Conservation (phyloP, 2,329 filamentous ascomycete species). For the Aspergillus novofumigatus region DNA sequence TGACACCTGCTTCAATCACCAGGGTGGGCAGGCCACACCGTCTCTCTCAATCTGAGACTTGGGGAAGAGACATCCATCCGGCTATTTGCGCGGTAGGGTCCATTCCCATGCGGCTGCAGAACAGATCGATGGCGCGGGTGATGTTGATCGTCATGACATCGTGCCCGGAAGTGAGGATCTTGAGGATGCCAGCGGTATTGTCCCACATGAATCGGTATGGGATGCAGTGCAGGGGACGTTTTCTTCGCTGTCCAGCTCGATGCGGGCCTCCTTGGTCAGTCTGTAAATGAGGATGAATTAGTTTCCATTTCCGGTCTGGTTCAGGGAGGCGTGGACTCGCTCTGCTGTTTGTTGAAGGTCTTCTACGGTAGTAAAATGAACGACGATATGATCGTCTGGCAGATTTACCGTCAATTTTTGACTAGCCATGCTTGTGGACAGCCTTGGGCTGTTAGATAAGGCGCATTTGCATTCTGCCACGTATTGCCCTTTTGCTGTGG, state of each 20-base stretch:
- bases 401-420: neutral
- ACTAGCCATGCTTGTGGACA: neutral
- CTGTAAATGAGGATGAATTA: neutral
- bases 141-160: neutral
- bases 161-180: neutral
- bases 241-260: neutral
- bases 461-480: neutral
- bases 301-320: neutral
- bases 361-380: neutral
- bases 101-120: neutral
- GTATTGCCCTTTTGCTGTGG: too few species aligned
- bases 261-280: neutral
- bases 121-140: neutral
- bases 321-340: neutral
- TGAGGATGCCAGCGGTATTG: neutral
- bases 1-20: neutral
- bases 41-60: conserved; percentile 2
- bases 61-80: neutral
- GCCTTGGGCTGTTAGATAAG: neutral
- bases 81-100: neutral
- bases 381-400: neutral
- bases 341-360: neutral
- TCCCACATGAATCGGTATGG: neutral
- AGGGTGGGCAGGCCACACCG: neutral
- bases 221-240: neutral